Base-by-base conservation (phyloP, 2,329 filamentous ascomycete genomes). In the Byssochlamys sp. region DNA sequence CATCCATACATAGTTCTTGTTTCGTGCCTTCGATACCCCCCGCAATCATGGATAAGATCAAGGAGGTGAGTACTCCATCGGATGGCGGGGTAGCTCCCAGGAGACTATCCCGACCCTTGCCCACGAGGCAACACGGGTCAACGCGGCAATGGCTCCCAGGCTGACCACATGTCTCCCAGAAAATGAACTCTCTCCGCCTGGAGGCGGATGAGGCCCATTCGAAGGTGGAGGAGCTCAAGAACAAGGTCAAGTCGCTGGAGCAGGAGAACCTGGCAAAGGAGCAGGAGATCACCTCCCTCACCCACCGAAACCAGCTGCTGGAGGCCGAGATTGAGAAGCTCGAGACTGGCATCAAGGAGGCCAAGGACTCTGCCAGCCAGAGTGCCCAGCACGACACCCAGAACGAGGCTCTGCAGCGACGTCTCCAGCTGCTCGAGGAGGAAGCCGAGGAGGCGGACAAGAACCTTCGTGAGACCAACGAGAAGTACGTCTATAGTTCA, bases 381-480 rank as follows among this genome's bases (percentile, higher is more conserved):
- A 88, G 89, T 72, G 80, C 85, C 76, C 82, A 89, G 80, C 85
- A 91, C 73, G 88, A 90, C 73, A 89, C 87, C 72, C 89, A 95
- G 78, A 94, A 92, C 77, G 94, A 99, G 80, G 84, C 87, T 68
- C 83, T 99, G 66, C 88, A 90, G 80, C 85, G 94, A 78, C 90
- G 90, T 80, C 82, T 97, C 73, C 90, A 96, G 81, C 82, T 99
- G 66, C 86, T 99, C 67, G 94, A 99, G 81, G 92, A 97, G 79
- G 94, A 99, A 81, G 91, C 91, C 67, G 94, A 99, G 80, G 85
- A 92, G 75, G 90, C 91, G 67, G 94, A 97, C 78, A 94, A 91
- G 86, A 95, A 90, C 65, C 83, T 97, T 73, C 88, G 92, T 73
- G 94, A 97, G 81, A 88, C 91, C 71, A 97, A 96, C 78, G 94